phyloP scores from a whole-genome alignment of 2,329 filamentous ascomycete species.

The Talaromyces islandicus region DNA sequence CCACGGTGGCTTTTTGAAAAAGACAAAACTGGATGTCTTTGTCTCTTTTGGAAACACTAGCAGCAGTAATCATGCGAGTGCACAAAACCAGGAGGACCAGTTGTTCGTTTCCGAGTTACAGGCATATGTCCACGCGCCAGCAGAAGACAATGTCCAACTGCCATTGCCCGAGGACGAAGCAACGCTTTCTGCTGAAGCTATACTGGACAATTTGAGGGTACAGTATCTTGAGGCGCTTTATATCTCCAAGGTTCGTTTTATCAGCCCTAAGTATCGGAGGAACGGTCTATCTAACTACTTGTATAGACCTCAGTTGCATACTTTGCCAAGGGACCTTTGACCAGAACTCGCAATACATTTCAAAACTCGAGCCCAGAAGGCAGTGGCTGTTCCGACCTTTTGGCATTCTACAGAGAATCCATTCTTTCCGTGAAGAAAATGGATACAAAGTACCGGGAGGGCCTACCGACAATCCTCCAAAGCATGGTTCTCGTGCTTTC shows the following conservation, averaged over 20 bases:
- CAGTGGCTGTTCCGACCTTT: conserved; percentile 21
- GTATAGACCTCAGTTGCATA: conserved; percentile 43
- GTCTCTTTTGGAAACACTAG: conserved; percentile 22
- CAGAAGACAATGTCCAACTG: conserved; percentile 15
- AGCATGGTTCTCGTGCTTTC: conserved; percentile 31
- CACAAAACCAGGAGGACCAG: neutral
- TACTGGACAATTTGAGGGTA: conserved; percentile 29
- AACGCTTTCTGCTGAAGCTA: conserved; percentile 27
- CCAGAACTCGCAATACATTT: conserved; percentile 39
- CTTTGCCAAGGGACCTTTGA: conserved; percentile 46
- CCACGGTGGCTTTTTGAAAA: conserved; percentile 16
- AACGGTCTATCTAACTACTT: conserved; percentile 12
- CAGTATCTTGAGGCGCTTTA: conserved; percentile 41
- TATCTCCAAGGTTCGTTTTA: conserved; percentile 33
- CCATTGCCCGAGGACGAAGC: conserved; percentile 11
- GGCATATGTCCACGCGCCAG: conserved; percentile 5
- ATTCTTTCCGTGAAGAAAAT: conserved; percentile 42
- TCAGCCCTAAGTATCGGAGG: neutral
- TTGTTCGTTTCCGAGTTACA: neutral
- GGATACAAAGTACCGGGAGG: conserved; percentile 42
- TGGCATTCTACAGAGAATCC: conserved; percentile 35
- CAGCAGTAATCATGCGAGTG: neutral
- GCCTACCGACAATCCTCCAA: conserved; percentile 34
- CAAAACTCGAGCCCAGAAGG: conserved; percentile 21
- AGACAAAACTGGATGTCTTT: conserved; percentile 21